Base-by-base conservation (phyloP, 2,329 filamentous ascomycete genomes). In the Blastomyces emzantsi region DNA sequence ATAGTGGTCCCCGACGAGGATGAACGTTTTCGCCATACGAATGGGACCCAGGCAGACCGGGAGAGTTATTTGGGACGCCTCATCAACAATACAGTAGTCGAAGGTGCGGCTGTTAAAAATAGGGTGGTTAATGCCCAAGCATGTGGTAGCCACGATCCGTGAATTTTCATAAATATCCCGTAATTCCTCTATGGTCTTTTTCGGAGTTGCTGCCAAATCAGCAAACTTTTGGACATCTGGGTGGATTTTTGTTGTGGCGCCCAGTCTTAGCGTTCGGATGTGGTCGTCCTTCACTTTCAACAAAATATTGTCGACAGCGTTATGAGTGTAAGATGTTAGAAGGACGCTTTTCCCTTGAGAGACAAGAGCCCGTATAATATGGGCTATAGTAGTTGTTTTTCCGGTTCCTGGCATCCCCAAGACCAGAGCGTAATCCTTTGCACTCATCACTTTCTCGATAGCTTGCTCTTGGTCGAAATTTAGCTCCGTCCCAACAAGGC, bases 381-480 rank as follows among this genome's bases (percentile, higher is more conserved):
- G 92, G 5, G 93, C 92, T 71, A 99, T 97, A 0, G 94, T 99
- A 0, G 94, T 99, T 2, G 94, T 99, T 76, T 99, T 99, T 64
- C 94, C 94, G 0, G 94, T 99, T 8, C 94, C 94, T 1, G 94
- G 94, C 94, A 99, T 99, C 36, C 94, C 94, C 25, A 99, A 84
- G 15, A 99, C 92, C n/a, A 99, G 82, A 8, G 94, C 93, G 75
- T 97, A 99, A 77, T 99, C 92, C 69, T 90, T 85, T 2, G 94
- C 93, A 70, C 89, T 91, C 89, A 99, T 95, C 49, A 99, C 93
- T 75, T 97, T 97, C 69, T 91, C 85, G 61, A 99, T 92, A 0
- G 94, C 94, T 64, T 82, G 83, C 70, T 83, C 87, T 75, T 99
- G 94, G 72, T 97, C 94, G 11, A 90, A 81, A 68, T 99, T 99